A percentile compares a stretch with the other conserved stretches of the same genome.
Conservation (phyloP, 768 basidiomycete genomes). For the Boletus sp. region DNA sequence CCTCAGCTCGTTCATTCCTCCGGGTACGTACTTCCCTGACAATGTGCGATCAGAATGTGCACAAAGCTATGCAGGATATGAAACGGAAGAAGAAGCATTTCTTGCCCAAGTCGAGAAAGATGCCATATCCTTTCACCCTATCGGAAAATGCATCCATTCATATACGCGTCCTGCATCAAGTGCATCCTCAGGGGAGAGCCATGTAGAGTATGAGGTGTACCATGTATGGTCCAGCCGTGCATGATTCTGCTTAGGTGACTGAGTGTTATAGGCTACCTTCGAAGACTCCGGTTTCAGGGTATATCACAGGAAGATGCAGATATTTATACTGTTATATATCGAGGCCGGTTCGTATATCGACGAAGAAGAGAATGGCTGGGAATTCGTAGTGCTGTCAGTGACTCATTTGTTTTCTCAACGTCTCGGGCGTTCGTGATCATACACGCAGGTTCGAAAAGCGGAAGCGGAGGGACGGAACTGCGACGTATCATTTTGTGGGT, state of each 20-base stretch:
- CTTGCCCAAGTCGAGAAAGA: constrained; percentile 70
- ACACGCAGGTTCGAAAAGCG: constrained; percentile 76
- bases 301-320: constrained; percentile 88
- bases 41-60: not conserved
- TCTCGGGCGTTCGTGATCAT: constrained; percentile 1
- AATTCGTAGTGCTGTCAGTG: constrained; percentile 82
- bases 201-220: constrained; percentile 83
- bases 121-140: constrained; percentile 71
- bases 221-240: constrained; percentile 55
- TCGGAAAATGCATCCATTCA: constrained; percentile 69
- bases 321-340: constrained; percentile 92
- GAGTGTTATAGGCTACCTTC: constrained; percentile 64
- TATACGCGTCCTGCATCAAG: constrained; percentile 60
- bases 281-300: constrained; percentile 84
- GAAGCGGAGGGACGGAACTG: constrained; percentile 51
- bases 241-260: not conserved
- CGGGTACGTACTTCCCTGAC: constrained; percentile 40
- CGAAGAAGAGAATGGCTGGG: constrained; percentile 92
- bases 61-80: constrained; percentile 50
- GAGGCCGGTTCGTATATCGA: constrained; percentile 94
- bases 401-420: not conserved
- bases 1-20: constrained; percentile 72
- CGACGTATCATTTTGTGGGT: constrained; percentile 88
- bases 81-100: constrained; percentile 66
- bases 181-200: constrained; percentile 47